A percentile compares a stretch with the other conserved stretches of the same genome.
phyloP scores from a whole-genome alignment of 768 basidiomycete genomes.

The Boletus sp. region DNA sequence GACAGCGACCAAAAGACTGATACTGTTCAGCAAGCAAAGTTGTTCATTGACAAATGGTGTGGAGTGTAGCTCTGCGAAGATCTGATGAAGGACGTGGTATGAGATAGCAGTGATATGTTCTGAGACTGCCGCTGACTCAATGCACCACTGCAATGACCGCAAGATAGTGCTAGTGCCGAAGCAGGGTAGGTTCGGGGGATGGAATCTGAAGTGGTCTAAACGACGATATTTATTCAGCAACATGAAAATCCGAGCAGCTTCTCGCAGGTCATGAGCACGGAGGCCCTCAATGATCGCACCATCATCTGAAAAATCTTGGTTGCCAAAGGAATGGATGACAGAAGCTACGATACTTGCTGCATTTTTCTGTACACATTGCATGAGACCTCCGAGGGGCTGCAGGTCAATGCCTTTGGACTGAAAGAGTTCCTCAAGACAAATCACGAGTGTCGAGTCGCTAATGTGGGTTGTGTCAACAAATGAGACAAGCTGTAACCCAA shows the following conservation, averaged over 20 bases:
- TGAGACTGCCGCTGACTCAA: constrained; percentile 33
- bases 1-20: constrained; percentile 73
- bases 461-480: constrained; percentile 38
- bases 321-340: constrained; percentile 61
- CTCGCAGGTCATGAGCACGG: constrained; percentile 32
- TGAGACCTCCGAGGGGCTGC: constrained; percentile 33
- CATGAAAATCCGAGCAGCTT: constrained; percentile 45
- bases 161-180: constrained; percentile 51
- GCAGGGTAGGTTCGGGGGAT: constrained; percentile 66
- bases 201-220: constrained; percentile 46
- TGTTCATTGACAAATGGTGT: constrained; percentile 84
- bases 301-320: constrained; percentile 57
- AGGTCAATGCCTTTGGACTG: constrained; percentile 32
- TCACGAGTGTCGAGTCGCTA: constrained; percentile 17
- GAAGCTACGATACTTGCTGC: constrained; percentile 58
- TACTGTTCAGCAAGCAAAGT: constrained; percentile 64
- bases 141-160: constrained; percentile 61
- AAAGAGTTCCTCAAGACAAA: constrained; percentile 38
- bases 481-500: constrained; percentile 58
- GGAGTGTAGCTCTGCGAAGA: constrained; percentile 64
- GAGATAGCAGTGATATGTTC: constrained; percentile 55
- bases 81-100: constrained; percentile 74
- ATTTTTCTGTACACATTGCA: constrained; percentile 38
- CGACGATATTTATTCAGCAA: constrained; percentile 53
- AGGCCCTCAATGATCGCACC: constrained; percentile 53